Base-by-base conservation (phyloP, 1,139 yeast genomes). In the Candida freyschussii region DNA sequence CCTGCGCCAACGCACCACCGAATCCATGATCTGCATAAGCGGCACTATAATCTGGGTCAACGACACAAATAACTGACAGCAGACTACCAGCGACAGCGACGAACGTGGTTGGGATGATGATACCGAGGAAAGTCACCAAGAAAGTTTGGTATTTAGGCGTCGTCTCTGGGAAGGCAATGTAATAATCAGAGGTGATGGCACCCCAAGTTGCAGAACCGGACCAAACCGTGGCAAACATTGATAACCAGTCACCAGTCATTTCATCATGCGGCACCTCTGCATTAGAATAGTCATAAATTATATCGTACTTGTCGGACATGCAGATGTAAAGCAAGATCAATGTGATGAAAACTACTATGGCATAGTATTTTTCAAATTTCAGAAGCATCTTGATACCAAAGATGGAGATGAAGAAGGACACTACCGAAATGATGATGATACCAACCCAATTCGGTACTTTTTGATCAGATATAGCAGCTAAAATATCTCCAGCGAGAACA, bases 201-300 rank as follows among this genome's bases (percentile, higher is more conserved):
- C 94, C 93, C 96, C 96, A 87, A 2, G 95, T 84, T 2, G 89
- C 75, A 5, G 96, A 85, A 28, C 81, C 77, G 22, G 95, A 78
- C 50, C 83, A 84, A 24, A 80, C 69, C 29, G 85, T 64, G 1
- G 89, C 73, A 51, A 86, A 84, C 56, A 77, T 83, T 12, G 86
- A 72, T 17, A 86, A 56, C 74, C 85, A 76, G 52, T 77, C 73
- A 7, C 94, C 95, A 36, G 67, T 65, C 7, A 65, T 55, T 0
- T 74, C 67, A 11, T 55, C 40, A 1, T 62, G 35, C 18, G 65
- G 72, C 5, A 69, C 52, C 16, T 57, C 50, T 16, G 54, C 52
- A 38, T 55, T 65, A 11, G 54, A 34, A 20, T 57, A 56, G 1
- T 50, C 43, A 12, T 50, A 37, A 13, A 58, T 32, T n/a, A 47